A percentile compares a stretch with the other conserved stretches of the same genome.
These are phyloP conservation scores for Piloderma croceum DNA, from an alignment of 768 basidiomycete genomes.

Conservation along the genomic window DNA sequence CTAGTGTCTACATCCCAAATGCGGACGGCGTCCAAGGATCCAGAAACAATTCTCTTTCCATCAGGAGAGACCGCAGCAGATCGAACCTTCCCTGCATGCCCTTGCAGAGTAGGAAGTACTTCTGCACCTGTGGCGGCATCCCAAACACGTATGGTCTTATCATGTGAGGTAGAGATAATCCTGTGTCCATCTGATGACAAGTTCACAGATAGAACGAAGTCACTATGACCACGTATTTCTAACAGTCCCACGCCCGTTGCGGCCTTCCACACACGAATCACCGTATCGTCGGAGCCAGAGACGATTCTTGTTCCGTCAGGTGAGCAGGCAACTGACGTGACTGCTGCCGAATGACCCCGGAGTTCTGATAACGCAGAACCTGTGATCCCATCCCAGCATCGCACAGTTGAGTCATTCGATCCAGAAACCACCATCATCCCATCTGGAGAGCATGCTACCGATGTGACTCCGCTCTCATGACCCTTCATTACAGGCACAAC, in stretches of 20 bases:
- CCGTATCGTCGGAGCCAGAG: constrained; percentile 2
- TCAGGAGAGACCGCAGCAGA: too few species aligned
- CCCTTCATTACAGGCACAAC: not conserved
- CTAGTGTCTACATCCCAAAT: too few species aligned
- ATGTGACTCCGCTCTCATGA: not conserved
- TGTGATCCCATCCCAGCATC: constrained; percentile 12
- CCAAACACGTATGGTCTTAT: constrained; percentile 7
- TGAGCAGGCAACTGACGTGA: constrained; percentile 4
- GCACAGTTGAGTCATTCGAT: constrained; percentile 24
- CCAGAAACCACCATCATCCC: constrained; percentile 38
- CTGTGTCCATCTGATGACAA: constrained; percentile 6
- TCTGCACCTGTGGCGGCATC: not conserved
- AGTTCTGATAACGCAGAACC: constrained; percentile 25
- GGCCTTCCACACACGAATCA: constrained; percentile 4
- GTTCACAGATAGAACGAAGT: not conserved
- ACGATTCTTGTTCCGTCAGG: constrained; percentile 4
- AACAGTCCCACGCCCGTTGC: constrained; percentile 3
- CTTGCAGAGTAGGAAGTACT: too few species aligned
- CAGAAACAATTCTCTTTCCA: too few species aligned
- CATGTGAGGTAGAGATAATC: constrained; percentile 3
- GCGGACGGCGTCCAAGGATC: too few species aligned
- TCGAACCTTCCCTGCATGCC: too few species aligned
- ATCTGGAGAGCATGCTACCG: constrained; percentile 32
- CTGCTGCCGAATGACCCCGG: not conserved
- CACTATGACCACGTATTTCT: constrained; percentile 2